Percentiles rank a stretch among this genome's conserved stretches.
These are phyloP conservation scores for Spiromastix sp. DNA, from an alignment of 2,329 filamentous ascomycete genomes.

Conservation along the genomic window DNA sequence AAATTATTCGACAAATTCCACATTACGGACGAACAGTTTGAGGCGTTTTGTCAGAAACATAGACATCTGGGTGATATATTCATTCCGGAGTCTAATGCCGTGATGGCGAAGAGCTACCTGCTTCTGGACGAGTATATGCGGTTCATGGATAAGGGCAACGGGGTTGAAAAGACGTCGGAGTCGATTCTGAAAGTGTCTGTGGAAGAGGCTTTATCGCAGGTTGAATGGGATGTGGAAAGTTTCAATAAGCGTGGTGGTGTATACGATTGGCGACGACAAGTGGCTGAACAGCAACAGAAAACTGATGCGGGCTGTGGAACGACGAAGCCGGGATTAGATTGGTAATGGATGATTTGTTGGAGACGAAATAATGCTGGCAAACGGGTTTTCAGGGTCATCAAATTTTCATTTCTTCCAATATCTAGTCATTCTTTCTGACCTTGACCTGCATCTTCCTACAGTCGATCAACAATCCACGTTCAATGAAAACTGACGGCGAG, in stretches of 20 bases:
- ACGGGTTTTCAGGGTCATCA: no score
- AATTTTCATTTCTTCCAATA: no score
- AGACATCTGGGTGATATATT: constrained; percentile 20
- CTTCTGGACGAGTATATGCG: constrained; percentile 42
- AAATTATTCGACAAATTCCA: constrained; percentile 29
- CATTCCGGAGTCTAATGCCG: constrained; percentile 38
- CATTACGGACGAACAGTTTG: constrained; percentile 38
- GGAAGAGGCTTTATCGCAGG: constrained; percentile 31
- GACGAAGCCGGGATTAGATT: neutral
- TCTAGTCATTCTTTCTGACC: no score
- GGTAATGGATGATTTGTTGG: no score
- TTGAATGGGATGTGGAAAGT: constrained; percentile 36
- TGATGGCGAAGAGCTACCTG: constrained; percentile 42
- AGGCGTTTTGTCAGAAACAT: constrained; percentile 30
- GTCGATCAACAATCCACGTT: no score
- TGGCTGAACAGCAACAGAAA: neutral
- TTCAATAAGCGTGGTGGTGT: constrained; percentile 37
- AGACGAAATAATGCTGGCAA: no score
- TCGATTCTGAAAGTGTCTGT: constrained; percentile 39
- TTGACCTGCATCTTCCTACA: no score
- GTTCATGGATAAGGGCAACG: constrained; percentile 36
- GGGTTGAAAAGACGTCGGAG: constrained; percentile 15
- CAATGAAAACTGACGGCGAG: no score
- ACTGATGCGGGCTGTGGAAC: neutral
- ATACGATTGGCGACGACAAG: constrained; percentile 35